Evolutionary conservation across 2,329 filamentous ascomycete genomes (phyloP).

Genomic region (Amesomyces nigricolor): DNA sequence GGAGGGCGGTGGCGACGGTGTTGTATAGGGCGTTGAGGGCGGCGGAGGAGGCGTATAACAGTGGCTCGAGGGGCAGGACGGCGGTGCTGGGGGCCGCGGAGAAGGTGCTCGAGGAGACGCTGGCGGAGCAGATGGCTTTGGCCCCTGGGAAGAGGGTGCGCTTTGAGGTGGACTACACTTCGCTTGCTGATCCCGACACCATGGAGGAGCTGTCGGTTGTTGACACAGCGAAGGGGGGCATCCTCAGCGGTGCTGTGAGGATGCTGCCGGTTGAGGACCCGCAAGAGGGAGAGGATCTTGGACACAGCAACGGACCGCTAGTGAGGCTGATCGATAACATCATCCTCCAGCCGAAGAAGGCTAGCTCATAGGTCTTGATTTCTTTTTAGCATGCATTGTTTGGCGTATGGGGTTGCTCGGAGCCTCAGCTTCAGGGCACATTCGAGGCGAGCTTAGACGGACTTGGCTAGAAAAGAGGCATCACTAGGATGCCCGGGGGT

Average conservation of each 20-base stretch:
- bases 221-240: slow-evolving; percentile 65
- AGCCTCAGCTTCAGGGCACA: neutral
- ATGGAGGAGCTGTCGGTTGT: slow-evolving; percentile 72
- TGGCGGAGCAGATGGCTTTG: slow-evolving; percentile 58
- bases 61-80: slow-evolving; percentile 48
- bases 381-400: slow-evolving; percentile 14
- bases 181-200: slow-evolving; percentile 76
- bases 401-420: slow-evolving; percentile 8
- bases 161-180: slow-evolving; percentile 89
- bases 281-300: slow-evolving; percentile 66
- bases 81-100: slow-evolving; percentile 69
- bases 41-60: slow-evolving; percentile 62
- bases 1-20: slow-evolving; percentile 67
- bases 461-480: neutral
- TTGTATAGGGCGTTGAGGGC: slow-evolving; percentile 63
- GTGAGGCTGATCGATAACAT: slow-evolving; percentile 95
- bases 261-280: slow-evolving; percentile 76
- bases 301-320: slow-evolving; percentile 62
- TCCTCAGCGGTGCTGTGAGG: slow-evolving; percentile 85
- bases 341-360: slow-evolving; percentile 50
- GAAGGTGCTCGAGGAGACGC: slow-evolving; percentile 48
- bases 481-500: neutral
- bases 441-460: slow-evolving; percentile 6
- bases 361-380: neutral
- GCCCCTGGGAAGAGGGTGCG: slow-evolving; percentile 55